Evolutionary conservation across 257 asterid species (phyloP), one percentile per base, ranked within the genome.

Genomic region (Solanum piurae): DNA sequence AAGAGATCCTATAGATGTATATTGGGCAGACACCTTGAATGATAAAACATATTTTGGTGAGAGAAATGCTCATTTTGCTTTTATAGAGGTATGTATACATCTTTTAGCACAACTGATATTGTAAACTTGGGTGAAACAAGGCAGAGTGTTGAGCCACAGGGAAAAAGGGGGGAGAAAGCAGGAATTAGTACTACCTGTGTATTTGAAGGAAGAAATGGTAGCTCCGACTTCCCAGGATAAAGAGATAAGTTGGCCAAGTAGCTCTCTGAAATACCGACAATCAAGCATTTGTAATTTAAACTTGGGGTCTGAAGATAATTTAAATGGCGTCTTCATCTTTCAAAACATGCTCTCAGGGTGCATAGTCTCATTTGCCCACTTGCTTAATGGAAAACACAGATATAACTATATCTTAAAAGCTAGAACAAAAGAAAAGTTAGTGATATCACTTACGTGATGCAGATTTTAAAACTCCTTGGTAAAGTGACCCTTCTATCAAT

Each of bases 241-340:
- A 97, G 94, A 37, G 98, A 91, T 92, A 97, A 91, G 90, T 97
- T 97, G 92, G 99, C 99, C 92, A 97, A 94, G 92, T 97, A 97
- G 90, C 98, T 97, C 91, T 97, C 98, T 96, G 96, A 88, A 21
- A 72, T 88, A 80, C 18, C 84, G 33, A 89, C 83, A 77, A 88
- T 89, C 86, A 85, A 84, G 58, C 87, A 58, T 68, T 74, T 66
- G 79, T 34, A 77, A 83, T 87, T 55, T 86, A 36, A 76, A 83
- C 36, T 29, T 29, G 29, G 29, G 29, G 29, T 29, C 29, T 29
- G 29, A 29, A 29, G 29, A 29, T 29, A 29, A 29, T 29, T 29
- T 29, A 29, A 29, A 29, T 29, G 29, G 29, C 29, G 29, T 29
- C 29, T 29, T 29, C 29, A 29, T 29, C 29, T 29, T 29, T 29